Conservation (phyloP, 768 basidiomycete genomes). For the Boletus rufocinnamomeus region DNA sequence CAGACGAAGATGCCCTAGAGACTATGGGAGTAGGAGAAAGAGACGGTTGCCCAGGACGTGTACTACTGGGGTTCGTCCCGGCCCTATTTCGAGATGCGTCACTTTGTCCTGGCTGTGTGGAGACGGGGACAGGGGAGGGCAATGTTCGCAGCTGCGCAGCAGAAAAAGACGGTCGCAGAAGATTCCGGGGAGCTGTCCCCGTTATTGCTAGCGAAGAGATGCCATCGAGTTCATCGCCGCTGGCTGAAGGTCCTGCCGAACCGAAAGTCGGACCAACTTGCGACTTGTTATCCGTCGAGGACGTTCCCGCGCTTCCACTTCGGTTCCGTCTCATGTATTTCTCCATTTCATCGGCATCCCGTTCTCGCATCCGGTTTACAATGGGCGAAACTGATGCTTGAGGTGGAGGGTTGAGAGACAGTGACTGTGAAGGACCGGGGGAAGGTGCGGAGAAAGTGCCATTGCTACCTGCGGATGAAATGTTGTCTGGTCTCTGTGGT, state of each 20-base stretch:
- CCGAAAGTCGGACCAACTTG: constrained; percentile 51
- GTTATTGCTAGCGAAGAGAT: constrained; percentile 48
- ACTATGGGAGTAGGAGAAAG: constrained; percentile 44
- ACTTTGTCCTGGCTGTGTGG: constrained; percentile 42
- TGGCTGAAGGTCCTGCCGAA: constrained; percentile 52
- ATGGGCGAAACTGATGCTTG: constrained; percentile 68
- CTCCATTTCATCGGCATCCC: constrained; percentile 86
- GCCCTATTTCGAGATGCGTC: constrained; percentile 55
- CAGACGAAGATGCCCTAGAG: constrained; percentile 59
- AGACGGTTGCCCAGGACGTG: constrained; percentile 44
- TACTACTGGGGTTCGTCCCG: constrained; percentile 62
- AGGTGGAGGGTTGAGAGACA: constrained; percentile 39
- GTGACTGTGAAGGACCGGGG: constrained; percentile 38
- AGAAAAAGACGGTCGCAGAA: constrained; percentile 71
- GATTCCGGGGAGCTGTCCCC: constrained; percentile 59
- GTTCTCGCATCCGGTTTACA: constrained; percentile 76
- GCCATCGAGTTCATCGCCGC: constrained; percentile 55
- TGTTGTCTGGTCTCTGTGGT: constrained; percentile 38
- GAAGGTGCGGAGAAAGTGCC: constrained; percentile 42
- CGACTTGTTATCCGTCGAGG: constrained; percentile 71
- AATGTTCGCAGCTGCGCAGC: constrained; percentile 71
- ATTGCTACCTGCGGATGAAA: constrained; percentile 37
- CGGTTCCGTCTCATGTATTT: constrained; percentile 82
- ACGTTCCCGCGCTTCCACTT: constrained; percentile 74
- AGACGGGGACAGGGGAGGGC: constrained; percentile 39